Percentiles rank a stretch among this genome's conserved stretches.
Conservation (phyloP, 2,329 filamentous ascomycete genomes). For the Xylariales sp. region DNA sequence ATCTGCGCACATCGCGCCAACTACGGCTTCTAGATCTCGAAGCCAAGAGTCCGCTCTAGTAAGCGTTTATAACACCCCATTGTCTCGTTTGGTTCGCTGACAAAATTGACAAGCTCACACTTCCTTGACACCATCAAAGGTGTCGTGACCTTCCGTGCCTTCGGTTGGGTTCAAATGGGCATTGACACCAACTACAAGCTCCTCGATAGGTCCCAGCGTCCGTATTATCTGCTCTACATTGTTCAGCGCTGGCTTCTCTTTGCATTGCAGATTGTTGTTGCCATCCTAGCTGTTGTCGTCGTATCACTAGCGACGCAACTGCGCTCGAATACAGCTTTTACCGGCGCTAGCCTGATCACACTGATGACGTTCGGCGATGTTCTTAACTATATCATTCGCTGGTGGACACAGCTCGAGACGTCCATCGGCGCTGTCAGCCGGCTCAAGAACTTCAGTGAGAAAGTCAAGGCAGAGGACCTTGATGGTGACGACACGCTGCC, state of each 20-base stretch:
- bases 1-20: constrained; percentile 57
- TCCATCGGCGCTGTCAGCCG: constrained; percentile 20
- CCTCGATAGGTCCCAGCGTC: constrained; percentile 42
- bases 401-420: constrained; percentile 21
- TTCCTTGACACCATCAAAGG: constrained; percentile 54
- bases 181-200: constrained; percentile 40
- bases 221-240: constrained; percentile 28
- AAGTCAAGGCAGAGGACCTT: constrained; percentile 17
- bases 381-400: constrained; percentile 16
- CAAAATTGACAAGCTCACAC: too few relatives aligned
- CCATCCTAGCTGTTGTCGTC: constrained; percentile 22
- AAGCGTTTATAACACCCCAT: too few relatives aligned
- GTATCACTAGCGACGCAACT: constrained; percentile 24
- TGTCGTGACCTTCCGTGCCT: constrained; percentile 51
- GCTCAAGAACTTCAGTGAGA: constrained; percentile 19
- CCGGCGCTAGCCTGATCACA: constrained; percentile 18
- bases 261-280: constrained; percentile 27
- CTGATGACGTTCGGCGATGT: constrained; percentile 16
- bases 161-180: constrained; percentile 45
- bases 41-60: constrained; percentile 54
- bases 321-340: constrained; percentile 21
- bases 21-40: constrained; percentile 58
- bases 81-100: too few relatives aligned
- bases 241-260: constrained; percentile 30
- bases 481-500: constrained; percentile 14